phyloP scores from a whole-genome alignment of 768 basidiomycete genomes.

The Leucocoprinus leucothites region DNA sequence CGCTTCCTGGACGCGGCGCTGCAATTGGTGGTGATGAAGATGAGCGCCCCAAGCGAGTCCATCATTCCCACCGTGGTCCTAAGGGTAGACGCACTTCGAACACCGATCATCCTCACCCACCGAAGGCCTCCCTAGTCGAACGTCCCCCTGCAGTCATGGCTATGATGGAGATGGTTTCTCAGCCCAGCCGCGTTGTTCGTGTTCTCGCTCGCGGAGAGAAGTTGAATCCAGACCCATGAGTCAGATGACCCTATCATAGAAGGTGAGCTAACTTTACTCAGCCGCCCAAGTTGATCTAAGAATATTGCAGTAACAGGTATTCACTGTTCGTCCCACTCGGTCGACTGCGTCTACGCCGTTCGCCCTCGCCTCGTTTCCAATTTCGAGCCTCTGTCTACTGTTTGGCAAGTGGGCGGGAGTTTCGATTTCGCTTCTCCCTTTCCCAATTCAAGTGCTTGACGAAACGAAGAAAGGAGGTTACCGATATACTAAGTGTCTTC shows the following conservation, averaged over 20 bases:
- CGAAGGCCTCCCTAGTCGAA: conserved; percentile 56
- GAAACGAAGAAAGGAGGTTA: conserved; percentile 10
- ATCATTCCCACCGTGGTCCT: conserved; percentile 18
- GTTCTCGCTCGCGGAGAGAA: conserved; percentile 86
- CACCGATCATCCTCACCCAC: conserved; percentile 13
- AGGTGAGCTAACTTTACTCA: not conserved
- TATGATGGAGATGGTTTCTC: conserved; percentile 77
- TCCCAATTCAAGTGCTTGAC: not conserved
- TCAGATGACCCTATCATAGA: not conserved
- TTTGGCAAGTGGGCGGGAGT: not conserved
- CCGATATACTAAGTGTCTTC: not conserved
- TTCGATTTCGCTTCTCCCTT: not conserved
- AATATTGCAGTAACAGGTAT: not conserved
- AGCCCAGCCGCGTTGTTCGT: conserved; percentile 72
- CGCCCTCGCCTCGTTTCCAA: not conserved
- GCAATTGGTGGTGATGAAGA: conserved; percentile 28
- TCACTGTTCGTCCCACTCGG: conserved; percentile 2
- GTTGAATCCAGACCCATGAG: conserved; percentile 49
- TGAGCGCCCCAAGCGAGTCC: conserved; percentile 25
- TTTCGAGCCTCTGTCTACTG: conserved; percentile 1
- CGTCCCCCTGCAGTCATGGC: conserved; percentile 75
- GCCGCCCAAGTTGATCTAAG: not conserved
- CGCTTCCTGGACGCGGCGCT: conserved; percentile 29
- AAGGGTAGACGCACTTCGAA: conserved; percentile 25
- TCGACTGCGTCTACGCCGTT: conserved; percentile 7